Conservation (phyloP, 495 filamentous ascomycete species). For the Neurospora terricola region DNA sequence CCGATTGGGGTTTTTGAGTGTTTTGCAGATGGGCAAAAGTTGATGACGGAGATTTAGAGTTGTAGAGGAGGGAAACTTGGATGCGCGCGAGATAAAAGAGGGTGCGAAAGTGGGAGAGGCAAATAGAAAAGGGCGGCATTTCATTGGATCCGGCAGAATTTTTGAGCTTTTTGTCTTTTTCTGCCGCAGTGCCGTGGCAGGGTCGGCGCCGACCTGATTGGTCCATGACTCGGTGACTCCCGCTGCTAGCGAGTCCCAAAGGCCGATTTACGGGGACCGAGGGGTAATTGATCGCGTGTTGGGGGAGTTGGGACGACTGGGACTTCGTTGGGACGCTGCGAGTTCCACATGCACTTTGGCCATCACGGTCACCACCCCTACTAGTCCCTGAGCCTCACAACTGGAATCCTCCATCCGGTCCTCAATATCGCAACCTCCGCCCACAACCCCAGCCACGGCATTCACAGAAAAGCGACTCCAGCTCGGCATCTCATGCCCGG, state of each 20-base stretch:
- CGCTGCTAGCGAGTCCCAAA: neutral
- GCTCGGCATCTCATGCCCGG: neutral
- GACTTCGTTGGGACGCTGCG: neutral
- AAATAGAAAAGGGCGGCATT: neutral
- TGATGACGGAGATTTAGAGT: constrained; percentile 2
- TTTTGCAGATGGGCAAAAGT: constrained; percentile 1
- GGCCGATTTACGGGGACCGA: neutral
- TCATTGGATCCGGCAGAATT: neutral
- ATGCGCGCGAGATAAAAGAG: neutral
- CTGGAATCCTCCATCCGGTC: neutral
- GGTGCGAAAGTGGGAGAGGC: neutral
- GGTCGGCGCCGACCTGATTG: neutral
- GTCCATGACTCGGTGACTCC: neutral
- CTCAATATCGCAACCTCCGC: neutral
- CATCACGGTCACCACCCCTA: neutral
- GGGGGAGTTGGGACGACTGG: neutral
- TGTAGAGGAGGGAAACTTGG: neutral
- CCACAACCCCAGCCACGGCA: neutral
- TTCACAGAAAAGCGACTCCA: neutral
- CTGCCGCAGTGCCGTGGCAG: neutral
- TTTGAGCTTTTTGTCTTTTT: neutral
- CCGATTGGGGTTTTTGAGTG: neutral
- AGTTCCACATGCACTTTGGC: neutral
- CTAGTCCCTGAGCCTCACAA: neutral
- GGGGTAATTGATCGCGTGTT: neutral